These are phyloP conservation scores for Saccharomyces hybrid DNA, from an alignment of 1,139 yeast genomes.

Conservation along the genomic window DNA sequence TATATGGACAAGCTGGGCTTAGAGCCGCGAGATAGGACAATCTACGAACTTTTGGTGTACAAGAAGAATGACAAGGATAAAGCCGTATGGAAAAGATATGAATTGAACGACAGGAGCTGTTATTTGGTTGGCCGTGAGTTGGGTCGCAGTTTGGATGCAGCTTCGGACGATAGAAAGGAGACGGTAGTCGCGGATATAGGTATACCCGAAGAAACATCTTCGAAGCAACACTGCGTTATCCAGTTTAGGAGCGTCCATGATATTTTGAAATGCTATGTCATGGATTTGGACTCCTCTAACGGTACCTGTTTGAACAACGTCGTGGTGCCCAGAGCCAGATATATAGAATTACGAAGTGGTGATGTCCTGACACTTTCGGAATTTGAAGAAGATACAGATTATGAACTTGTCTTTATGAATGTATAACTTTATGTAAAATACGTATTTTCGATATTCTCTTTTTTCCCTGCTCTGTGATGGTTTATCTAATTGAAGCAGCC, in stretches of 20 bases:
- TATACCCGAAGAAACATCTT: slow-evolving; percentile 39
- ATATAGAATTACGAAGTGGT: slow-evolving; percentile 40
- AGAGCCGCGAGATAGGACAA: slow-evolving; percentile 28
- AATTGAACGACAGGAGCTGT: slow-evolving; percentile 30
- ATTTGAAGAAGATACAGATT: slow-evolving; percentile 10
- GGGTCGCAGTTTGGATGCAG: slow-evolving; percentile 8
- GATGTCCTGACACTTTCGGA: slow-evolving; percentile 45
- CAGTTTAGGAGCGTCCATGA: slow-evolving; percentile 37
- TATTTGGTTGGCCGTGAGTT: slow-evolving; percentile 40
- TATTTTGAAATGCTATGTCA: slow-evolving; percentile 37
- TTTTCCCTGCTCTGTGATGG: neutral
- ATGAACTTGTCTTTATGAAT: slow-evolving; percentile 11
- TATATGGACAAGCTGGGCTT: slow-evolving; percentile 20
- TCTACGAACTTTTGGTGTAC: slow-evolving; percentile 21
- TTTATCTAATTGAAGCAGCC: slow-evolving; percentile 24
- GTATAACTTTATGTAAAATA: neutral
- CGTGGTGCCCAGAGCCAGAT: slow-evolving; percentile 40
- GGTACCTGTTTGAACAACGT: slow-evolving; percentile 46
- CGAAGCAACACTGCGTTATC: slow-evolving; percentile 51
- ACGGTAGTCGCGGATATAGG: slow-evolving; percentile 38
- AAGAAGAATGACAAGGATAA: slow-evolving; percentile 7
- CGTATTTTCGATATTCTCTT: neutral
- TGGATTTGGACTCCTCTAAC: slow-evolving; percentile 48
- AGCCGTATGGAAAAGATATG: slow-evolving; percentile 24
- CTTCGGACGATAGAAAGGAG: slow-evolving; percentile 25